These are phyloP conservation scores for Raddia guianensis DNA, from an alignment of 176 grass and related monocot species.

Conservation along the genomic window DNA sequence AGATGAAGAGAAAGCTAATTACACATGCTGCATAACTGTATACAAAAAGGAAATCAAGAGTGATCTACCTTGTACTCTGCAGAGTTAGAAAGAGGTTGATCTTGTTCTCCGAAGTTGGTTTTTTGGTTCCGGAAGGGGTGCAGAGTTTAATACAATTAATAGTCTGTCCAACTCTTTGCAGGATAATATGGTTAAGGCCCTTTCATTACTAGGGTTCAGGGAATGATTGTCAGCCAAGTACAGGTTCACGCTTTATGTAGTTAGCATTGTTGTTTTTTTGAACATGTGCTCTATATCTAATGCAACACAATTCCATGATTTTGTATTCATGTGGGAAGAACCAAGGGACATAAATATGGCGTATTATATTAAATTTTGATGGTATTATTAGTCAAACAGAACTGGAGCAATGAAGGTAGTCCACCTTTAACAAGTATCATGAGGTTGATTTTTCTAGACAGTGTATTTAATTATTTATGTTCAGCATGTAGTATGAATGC, in stretches of 20 bases:
- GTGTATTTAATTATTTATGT: background rate
- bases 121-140: conserved; percentile 20
- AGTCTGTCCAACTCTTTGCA: conserved; percentile 20
- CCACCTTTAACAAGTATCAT: background rate
- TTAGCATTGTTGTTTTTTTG: background rate
- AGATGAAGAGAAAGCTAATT: conserved; percentile 3
- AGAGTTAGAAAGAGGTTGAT: conserved; percentile 26
- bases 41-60: background rate
- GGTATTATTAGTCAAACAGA: background rate
- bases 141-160: background rate
- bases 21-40: background rate
- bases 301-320: background rate
- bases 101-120: conserved; percentile 1
- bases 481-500: background rate
- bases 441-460: background rate
- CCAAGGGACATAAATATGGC: background rate
- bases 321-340: background rate
- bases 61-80: background rate
- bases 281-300: background rate
- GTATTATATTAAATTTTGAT: background rate
- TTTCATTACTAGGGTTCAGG: background rate
- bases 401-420: background rate
- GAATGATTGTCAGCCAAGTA: background rate
- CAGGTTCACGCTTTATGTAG: background rate
- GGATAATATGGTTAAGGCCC: background rate